Conservation (phyloP, 441 rosid species). For the Heliophila coronopifolia region DNA sequence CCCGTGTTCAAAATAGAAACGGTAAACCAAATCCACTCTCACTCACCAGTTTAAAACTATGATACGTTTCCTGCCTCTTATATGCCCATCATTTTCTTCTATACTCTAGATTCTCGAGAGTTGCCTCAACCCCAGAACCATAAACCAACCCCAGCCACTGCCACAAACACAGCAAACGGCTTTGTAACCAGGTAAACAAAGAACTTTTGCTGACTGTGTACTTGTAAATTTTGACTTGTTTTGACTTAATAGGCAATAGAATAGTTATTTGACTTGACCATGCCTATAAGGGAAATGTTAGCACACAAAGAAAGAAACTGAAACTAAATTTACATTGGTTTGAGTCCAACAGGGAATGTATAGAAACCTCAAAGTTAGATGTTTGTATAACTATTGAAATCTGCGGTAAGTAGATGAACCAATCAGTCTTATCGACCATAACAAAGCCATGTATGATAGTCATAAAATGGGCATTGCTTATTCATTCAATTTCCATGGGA, state of each 20-base stretch:
- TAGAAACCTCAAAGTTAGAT: not conserved
- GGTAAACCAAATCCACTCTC: constrained; percentile 24
- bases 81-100: not conserved
- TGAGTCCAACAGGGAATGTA: too few relatives aligned
- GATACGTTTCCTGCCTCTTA: constrained; percentile 3
- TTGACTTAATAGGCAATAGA: not conserved
- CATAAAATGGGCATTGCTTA: constrained; percentile 2
- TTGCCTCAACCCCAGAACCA: constrained; percentile 30
- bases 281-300: not conserved
- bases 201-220: constrained; percentile 1
- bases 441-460: not conserved
- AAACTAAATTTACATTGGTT: too few relatives aligned
- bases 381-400: not conserved
- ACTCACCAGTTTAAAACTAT: not conserved
- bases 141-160: constrained; percentile 35
- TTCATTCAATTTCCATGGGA: not conserved
- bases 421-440: not conserved
- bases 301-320: too few relatives aligned
- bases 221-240: not conserved
- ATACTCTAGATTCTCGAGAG: constrained; percentile 36
- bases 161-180: constrained; percentile 33
- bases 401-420: constrained; percentile 5
- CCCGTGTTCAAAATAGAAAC: constrained; percentile 39
- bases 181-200: constrained; percentile 51
- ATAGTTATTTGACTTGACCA: not conserved